Percentiles rank a stretch among this genome's conserved stretches.
These are phyloP conservation scores for Globisporangium mamillatum DNA, from an alignment of 352 stramenopile genomes.

Conservation along the genomic window DNA sequence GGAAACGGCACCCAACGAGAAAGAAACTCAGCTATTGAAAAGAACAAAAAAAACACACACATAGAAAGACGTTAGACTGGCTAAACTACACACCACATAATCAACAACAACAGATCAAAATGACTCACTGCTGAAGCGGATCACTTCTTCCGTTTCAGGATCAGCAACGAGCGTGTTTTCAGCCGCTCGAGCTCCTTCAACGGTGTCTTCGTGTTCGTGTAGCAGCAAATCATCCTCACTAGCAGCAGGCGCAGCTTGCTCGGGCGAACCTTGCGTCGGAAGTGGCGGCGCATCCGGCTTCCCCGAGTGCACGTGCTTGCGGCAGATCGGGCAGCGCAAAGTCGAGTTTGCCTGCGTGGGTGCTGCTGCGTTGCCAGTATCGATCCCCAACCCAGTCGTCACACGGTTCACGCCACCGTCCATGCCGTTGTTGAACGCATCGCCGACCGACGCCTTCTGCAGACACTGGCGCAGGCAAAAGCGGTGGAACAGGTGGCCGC, in stretches of 20 bases:
- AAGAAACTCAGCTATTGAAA: constrained; percentile 53
- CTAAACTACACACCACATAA: not conserved
- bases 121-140: constrained; percentile 77
- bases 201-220: not conserved
- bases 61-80: not conserved
- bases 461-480: constrained; percentile 77
- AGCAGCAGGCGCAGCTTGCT: constrained; percentile 1
- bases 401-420: constrained; percentile 17
- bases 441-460: constrained; percentile 58
- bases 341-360: constrained; percentile 21
- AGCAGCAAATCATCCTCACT: constrained; percentile 1
- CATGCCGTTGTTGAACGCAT: constrained; percentile 38
- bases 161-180: not conserved
- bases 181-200: not conserved
- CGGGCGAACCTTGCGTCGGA: not conserved
- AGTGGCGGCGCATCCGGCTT: constrained; percentile 25
- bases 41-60: constrained; percentile 8
- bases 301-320: constrained; percentile 50
- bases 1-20: constrained; percentile 68
- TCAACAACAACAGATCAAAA: constrained; percentile 7
- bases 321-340: constrained; percentile 60
- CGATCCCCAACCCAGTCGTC: constrained; percentile 34
- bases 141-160: constrained; percentile 43
- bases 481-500: constrained; percentile 70
- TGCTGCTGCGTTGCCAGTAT: constrained; percentile 16